Evolutionary conservation across 2,329 filamentous ascomycete genomes (phyloP), one percentile per base, ranked within the genome.

Genomic region (Pyrenochaeta sp.): DNA sequence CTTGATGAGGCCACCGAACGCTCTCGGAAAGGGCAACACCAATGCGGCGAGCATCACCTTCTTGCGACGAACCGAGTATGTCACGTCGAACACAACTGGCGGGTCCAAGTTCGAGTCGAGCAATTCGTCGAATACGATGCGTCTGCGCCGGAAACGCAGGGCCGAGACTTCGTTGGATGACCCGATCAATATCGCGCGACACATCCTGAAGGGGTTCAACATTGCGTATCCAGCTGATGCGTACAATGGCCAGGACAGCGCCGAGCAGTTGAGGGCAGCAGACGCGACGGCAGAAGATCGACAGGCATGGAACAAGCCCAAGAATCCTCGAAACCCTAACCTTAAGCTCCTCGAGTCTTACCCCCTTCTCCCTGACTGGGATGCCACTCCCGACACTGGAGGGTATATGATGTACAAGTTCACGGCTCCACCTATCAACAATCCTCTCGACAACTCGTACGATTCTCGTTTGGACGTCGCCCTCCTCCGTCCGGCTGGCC

Each of bases 51-150:
- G 87, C 52, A 90, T 96, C 40, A 96, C 90, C 52, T 99, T 99
- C 81, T 82, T 99, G 58, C 90, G 94, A 44, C 85, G 93, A 63
- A 97, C 94, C 42, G 94, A 99, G 72, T 97, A 97, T 75, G 96
- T 96, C 64, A 89, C 89, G 13, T 75, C 76, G 17, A 60, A 56
- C 35, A 74, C 73, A 38, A 67, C 68, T 8, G 65, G 70, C 56
- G 49, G 75, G 11, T 71, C 74, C 6, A 63, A 72, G 15, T 76
- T 77, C 41, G 79, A 82, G 36, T 78, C 78, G 0, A 79, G 77
- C 19, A 80, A 79, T 18, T 79, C 81, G 3, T 63, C 62, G 11
- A 61, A 64, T 69, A 69, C 60, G 53, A 76, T 65, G 68, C 76
- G 61, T 51, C 65, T 58, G 32, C 61, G 55, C 61, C 67, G 60